These are phyloP conservation scores for Saccharomycopsis amapae DNA, from an alignment of 805 yeast genomes.

Conservation along the genomic window DNA sequence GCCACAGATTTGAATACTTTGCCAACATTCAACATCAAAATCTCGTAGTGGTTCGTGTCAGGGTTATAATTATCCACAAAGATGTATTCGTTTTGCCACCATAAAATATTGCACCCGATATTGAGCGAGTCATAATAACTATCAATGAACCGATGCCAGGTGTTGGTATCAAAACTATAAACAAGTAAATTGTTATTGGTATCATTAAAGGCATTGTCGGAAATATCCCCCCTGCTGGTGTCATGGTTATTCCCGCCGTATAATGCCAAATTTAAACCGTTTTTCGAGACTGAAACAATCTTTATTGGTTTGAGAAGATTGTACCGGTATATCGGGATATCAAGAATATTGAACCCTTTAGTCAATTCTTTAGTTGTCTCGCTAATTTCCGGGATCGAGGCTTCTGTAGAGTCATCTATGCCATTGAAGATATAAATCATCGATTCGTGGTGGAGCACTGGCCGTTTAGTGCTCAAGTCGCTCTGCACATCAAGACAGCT, in stretches of 20 bases:
- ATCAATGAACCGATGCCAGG: slow-evolving; percentile 28
- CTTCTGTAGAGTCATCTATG: slow-evolving; percentile 18
- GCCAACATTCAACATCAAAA: slow-evolving; percentile 18
- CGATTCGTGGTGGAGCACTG: slow-evolving; percentile 24
- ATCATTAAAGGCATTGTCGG: neutral
- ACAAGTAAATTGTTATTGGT: slow-evolving; percentile 20
- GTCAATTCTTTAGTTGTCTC: neutral
- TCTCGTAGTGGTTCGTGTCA: slow-evolving; percentile 15
- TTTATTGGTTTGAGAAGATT: slow-evolving; percentile 16
- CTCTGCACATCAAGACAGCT: slow-evolving; percentile 17
- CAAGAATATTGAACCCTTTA: slow-evolving; percentile 11
- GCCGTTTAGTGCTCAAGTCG: slow-evolving; percentile 25
- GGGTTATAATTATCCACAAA: slow-evolving; percentile 18
- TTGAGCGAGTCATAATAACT: slow-evolving; percentile 16
- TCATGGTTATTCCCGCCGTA: slow-evolving; percentile 23
- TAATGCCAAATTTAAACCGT: slow-evolving; percentile 25
- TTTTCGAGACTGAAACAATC: slow-evolving; percentile 24
- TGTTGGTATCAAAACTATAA: slow-evolving; percentile 23
- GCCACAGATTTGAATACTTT: slow-evolving; percentile 1
- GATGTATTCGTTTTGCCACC: slow-evolving; percentile 20
- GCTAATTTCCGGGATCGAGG: neutral
- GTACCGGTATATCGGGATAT: slow-evolving; percentile 7
- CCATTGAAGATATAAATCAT: slow-evolving; percentile 26
- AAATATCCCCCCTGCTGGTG: too few species aligned
- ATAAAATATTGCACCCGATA: slow-evolving; percentile 16